These are phyloP conservation scores for Ganoderma leucocontextum DNA, from an alignment of 1,284 basidiomycete genomes.

Conservation along the genomic window DNA sequence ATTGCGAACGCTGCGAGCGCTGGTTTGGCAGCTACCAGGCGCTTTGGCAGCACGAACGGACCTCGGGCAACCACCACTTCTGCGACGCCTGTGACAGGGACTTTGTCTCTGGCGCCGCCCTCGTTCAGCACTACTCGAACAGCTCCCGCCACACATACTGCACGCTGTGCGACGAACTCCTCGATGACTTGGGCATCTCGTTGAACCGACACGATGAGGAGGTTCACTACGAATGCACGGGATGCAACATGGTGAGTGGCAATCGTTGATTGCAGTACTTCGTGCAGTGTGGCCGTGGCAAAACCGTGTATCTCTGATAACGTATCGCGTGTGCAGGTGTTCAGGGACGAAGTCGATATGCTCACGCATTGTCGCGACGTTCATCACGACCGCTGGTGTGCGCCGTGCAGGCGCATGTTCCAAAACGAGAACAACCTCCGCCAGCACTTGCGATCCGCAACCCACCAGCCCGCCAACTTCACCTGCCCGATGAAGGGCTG, in stretches of 20 bases:
- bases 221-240: slow-evolving; percentile 28
- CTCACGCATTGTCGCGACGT: slow-evolving; percentile 37
- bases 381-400: slow-evolving; percentile 39
- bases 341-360: slow-evolving; percentile 17
- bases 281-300: no score
- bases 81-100: slow-evolving; percentile 45
- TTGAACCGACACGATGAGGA: slow-evolving; percentile 30
- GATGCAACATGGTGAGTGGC: slow-evolving; percentile 29
- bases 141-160: slow-evolving; percentile 40
- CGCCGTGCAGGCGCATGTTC: slow-evolving; percentile 40
- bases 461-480: slow-evolving; percentile 13
- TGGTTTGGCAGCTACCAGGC: slow-evolving; percentile 26
- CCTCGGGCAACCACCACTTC: slow-evolving; percentile 42
- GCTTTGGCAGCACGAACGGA: slow-evolving; percentile 38
- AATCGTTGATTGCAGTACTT: slow-evolving; percentile 32
- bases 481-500: slow-evolving; percentile 36
- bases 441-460: slow-evolving; percentile 37
- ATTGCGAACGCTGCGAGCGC: slow-evolving; percentile 28
- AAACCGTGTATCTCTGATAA: no score
- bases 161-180: slow-evolving; percentile 35
- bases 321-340: not conserved
- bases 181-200: slow-evolving; percentile 25
- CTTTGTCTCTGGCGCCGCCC: slow-evolving; percentile 26
- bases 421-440: slow-evolving; percentile 36
- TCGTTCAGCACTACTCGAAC: slow-evolving; percentile 35